Evolutionary conservation across 2,329 filamentous ascomycete genomes (phyloP).

Genomic region (Talaromyces sp.): DNA sequence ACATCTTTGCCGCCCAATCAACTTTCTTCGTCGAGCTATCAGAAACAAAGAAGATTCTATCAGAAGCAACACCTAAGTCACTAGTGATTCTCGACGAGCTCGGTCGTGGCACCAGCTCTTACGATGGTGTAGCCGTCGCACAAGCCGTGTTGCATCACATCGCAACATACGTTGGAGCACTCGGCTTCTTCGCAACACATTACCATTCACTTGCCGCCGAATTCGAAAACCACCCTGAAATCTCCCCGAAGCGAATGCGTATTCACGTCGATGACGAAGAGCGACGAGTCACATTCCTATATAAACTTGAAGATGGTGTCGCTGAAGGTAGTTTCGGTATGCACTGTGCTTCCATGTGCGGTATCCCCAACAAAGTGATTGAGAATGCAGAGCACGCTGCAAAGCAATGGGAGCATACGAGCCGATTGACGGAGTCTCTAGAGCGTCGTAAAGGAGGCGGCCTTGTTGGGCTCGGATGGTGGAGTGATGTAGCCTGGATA

Average conservation of each 20-base stretch:
- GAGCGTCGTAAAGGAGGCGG: constrained; percentile 73
- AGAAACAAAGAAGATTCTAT: constrained; percentile 95
- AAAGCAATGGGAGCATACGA: constrained; percentile 91
- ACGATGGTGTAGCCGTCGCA: constrained; percentile 93
- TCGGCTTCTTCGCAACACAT: constrained; percentile 96
- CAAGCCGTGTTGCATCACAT: constrained; percentile 97
- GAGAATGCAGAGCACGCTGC: constrained; percentile 83
- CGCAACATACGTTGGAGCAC: constrained; percentile 83
- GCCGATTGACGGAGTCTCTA: constrained; percentile 78
- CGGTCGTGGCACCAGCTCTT: constrained; percentile 87
- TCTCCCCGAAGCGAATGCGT: constrained; percentile 81
- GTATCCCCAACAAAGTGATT: constrained; percentile 77
- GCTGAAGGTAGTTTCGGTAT: constrained; percentile 97
- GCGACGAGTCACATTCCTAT: constrained; percentile 89
- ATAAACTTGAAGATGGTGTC: constrained; percentile 87
- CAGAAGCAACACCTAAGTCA: constrained; percentile 87
- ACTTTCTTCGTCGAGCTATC: constrained; percentile 98
- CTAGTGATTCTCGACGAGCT: constrained; percentile 96
- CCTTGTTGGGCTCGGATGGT: constrained; percentile 76
- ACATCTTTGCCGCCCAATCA: constrained; percentile 95
- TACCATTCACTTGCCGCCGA: constrained; percentile 92
- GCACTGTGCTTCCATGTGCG: constrained; percentile 98
- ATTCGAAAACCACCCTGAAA: constrained; percentile 84
- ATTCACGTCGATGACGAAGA: constrained; percentile 85
- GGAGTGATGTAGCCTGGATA: constrained; percentile 80